These are phyloP conservation scores for Heliamphora pulchella DNA, from an alignment of 179 eudicot genomes.

Conservation along the genomic window DNA sequence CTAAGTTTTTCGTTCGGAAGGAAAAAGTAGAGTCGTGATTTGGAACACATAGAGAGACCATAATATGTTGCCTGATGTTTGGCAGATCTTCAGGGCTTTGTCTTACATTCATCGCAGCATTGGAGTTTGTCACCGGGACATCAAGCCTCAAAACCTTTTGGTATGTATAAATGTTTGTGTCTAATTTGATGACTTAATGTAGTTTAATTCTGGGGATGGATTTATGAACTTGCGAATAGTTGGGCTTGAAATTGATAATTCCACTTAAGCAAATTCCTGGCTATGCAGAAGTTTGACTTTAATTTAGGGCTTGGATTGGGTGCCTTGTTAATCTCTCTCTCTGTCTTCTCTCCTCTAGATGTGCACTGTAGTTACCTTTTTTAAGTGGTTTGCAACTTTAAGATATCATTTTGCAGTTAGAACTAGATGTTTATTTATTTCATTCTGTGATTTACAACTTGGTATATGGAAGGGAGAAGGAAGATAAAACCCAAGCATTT, in stretches of 20 bases:
- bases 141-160: constrained; percentile 83
- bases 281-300: constrained; percentile 1
- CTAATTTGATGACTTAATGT: background rate
- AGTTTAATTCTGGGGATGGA: background rate
- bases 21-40: too few species aligned
- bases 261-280: background rate
- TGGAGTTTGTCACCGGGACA: constrained; percentile 88
- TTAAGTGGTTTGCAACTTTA: background rate
- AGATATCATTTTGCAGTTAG: background rate
- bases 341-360: background rate
- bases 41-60: too few species aligned
- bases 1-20: background rate
- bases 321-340: background rate
- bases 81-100: constrained; percentile 76
- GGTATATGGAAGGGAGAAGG: background rate
- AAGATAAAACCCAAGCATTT: background rate
- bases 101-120: constrained; percentile 70
- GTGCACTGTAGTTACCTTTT: background rate
- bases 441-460: background rate
- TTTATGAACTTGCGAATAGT: background rate
- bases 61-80: constrained; percentile 14
- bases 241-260: background rate
- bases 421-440: background rate
- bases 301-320: background rate
- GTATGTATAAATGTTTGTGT: constrained; percentile 28